Conservation (phyloP, 2,329 filamentous ascomycete genomes). For the Thermothelomyces thermophilus region DNA sequence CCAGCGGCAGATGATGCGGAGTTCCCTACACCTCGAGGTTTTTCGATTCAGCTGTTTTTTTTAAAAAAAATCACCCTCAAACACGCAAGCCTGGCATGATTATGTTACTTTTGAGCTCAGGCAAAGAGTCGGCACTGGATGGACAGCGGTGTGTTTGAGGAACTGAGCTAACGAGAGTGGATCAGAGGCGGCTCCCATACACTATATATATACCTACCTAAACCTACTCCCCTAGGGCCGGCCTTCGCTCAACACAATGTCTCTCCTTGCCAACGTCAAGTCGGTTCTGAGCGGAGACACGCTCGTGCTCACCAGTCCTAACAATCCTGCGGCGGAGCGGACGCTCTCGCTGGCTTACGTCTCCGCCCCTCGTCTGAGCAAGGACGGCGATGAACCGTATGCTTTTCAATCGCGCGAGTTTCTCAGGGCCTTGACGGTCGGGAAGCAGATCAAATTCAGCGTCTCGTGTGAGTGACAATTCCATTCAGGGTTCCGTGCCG, state of each 20-base stretch:
- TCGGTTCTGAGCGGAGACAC: constrained; percentile 92
- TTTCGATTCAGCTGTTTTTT: too few relatives aligned
- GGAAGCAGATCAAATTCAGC: constrained; percentile 79
- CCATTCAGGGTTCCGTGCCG: background rate
- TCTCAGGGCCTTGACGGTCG: constrained; percentile 74
- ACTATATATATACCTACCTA: background rate
- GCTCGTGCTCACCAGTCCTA: constrained; percentile 71
- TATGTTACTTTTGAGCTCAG: too few relatives aligned
- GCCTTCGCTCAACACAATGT: constrained; percentile 14
- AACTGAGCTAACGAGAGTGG: constrained; percentile 2
- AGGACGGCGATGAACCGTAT: constrained; percentile 86
- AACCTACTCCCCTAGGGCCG: background rate
- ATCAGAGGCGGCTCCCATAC: constrained; percentile 1
- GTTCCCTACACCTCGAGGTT: too few relatives aligned
- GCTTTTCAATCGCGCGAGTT: constrained; percentile 94
- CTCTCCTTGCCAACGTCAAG: constrained; percentile 72
- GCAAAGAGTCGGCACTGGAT: background rate
- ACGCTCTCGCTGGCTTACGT: constrained; percentile 89
- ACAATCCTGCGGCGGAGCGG: constrained; percentile 76
- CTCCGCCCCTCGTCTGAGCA: constrained; percentile 74
- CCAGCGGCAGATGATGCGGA: too few relatives aligned
- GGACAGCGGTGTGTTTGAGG: background rate
- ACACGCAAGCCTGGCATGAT: background rate
- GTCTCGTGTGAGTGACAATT: constrained; percentile 49
- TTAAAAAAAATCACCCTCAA: background rate